Conservation (phyloP, 257 asterid genomes). For the Eustoma russellianum region DNA sequence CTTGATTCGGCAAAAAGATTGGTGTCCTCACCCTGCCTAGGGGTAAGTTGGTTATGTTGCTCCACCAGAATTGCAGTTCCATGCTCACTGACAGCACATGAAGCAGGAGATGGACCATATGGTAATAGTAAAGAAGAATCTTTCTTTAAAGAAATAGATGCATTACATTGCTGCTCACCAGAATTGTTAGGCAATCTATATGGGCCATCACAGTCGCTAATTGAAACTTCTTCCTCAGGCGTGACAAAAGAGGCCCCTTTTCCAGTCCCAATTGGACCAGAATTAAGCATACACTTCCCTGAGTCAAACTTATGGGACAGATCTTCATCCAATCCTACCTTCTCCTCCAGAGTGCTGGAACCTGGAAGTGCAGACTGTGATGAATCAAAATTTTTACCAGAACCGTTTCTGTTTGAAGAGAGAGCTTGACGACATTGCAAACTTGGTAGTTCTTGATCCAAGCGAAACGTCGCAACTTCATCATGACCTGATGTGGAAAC, state of each 20-base stretch:
- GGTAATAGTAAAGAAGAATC: conserved; percentile 26
- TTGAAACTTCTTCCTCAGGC: conserved; percentile 20
- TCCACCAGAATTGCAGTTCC: conserved; percentile 27
- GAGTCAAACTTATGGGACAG: conserved; percentile 15
- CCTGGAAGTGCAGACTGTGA: conserved; percentile 19
- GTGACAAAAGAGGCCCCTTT: conserved; percentile 15
- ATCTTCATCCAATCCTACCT: conserved; percentile 21
- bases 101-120: conserved; percentile 26
- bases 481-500: conserved; percentile 6
- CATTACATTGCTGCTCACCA: conserved; percentile 26
- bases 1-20: conserved; percentile 9
- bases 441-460: conserved; percentile 8
- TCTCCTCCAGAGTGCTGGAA: conserved; percentile 7
- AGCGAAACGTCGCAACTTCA: conserved; percentile 8
- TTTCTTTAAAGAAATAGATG: conserved; percentile 41
- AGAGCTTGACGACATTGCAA: conserved; percentile 12
- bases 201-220: conserved; percentile 20
- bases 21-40: conserved; percentile 16
- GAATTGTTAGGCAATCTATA: conserved; percentile 20
- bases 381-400: conserved; percentile 16
- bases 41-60: conserved; percentile 18
- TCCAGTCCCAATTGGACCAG: conserved; percentile 18
- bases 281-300: conserved; percentile 16
- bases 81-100: conserved; percentile 24
- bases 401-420: not conserved